These are phyloP conservation scores for Phlebopus sp. DNA, from an alignment of 1,284 basidiomycete species.

Conservation along the genomic window DNA sequence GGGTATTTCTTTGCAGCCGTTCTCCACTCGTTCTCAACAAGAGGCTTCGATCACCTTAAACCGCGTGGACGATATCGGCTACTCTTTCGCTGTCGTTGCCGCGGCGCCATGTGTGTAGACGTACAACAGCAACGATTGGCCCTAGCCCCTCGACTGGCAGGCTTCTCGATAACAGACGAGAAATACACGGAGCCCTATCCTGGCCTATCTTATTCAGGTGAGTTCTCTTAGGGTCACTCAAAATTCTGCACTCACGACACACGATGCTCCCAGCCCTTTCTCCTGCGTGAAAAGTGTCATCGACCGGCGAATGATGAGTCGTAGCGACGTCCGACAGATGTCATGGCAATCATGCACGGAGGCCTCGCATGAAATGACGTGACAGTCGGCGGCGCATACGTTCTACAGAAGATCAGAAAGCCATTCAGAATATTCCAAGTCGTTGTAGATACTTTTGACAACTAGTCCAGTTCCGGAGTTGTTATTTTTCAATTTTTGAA, in stretches of 20 bases:
- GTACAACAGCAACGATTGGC: background rate
- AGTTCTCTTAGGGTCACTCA: background rate
- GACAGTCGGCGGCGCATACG: background rate
- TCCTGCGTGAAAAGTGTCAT: background rate
- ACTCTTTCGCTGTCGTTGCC: constrained; percentile 2
- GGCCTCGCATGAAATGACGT: background rate
- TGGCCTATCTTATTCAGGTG: background rate
- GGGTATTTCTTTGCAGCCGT: background rate
- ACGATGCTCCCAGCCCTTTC: background rate
- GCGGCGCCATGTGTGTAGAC: background rate
- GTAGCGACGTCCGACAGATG: background rate
- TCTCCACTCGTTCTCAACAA: background rate
- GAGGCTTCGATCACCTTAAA: constrained; percentile 1
- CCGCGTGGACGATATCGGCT: constrained; percentile 8
- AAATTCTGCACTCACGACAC: background rate
- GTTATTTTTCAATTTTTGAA: no score
- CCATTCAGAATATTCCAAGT: background rate
- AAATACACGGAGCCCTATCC: background rate
- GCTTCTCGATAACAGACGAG: constrained; percentile 5
- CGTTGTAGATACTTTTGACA: no score
- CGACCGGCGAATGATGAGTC: background rate
- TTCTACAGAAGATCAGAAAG: background rate
- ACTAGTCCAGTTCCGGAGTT: no score
- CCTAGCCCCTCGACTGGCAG: background rate
- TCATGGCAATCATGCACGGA: background rate